These are phyloP conservation scores for Pseudogymnoascus sp. DNA, from an alignment of 2,329 filamentous ascomycete genomes.

Conservation along the genomic window DNA sequence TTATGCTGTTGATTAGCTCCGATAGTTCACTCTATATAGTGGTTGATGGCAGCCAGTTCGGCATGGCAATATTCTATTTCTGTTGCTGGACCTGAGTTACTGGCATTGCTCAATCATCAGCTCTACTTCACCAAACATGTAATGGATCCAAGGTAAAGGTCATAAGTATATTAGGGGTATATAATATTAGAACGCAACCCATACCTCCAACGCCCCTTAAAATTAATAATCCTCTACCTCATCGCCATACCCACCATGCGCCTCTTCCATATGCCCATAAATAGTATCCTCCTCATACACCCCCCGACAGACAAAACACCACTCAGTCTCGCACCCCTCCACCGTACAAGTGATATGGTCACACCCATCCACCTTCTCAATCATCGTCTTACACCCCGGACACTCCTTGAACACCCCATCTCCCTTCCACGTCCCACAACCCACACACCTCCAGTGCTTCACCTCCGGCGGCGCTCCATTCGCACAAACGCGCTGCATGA, in stretches of 20 bases:
- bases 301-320: constrained; percentile 36
- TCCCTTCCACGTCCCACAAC: neutral
- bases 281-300: constrained; percentile 24
- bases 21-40: too few relatives aligned
- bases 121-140: neutral
- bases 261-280: constrained; percentile 32
- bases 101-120: neutral
- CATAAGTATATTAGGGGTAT: neutral
- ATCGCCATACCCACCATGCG: constrained; percentile 26
- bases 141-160: neutral
- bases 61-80: too few relatives aligned
- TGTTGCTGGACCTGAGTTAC: neutral
- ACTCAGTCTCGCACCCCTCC: constrained; percentile 28
- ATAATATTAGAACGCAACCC: neutral
- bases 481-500: neutral
- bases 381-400: neutral
- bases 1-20: too few relatives aligned
- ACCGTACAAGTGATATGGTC: constrained; percentile 33
- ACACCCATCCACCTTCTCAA: neutral
- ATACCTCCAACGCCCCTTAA: neutral
- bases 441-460: neutral
- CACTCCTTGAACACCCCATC: neutral
- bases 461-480: neutral
- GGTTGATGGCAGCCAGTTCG: too few relatives aligned
- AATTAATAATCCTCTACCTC: neutral